Percentiles rank a stretch among this genome's conserved stretches.
These are phyloP conservation scores for Takashimella koratensis DNA, from an alignment of 1,284 basidiomycete genomes.

Conservation along the genomic window DNA sequence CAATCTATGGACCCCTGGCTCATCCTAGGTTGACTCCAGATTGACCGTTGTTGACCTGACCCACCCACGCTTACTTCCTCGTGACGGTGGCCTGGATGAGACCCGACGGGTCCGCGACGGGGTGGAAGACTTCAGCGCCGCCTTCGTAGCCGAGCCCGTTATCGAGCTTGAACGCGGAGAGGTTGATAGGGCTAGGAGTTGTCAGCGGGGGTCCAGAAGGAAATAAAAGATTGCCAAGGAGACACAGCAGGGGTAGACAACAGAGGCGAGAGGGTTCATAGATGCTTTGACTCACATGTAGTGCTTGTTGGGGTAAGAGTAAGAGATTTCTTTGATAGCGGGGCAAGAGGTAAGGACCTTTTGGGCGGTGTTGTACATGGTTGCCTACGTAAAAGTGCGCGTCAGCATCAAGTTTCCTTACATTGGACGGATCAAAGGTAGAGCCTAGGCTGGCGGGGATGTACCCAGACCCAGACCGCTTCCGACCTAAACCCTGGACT, in stretches of 20 bases:
- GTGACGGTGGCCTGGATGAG: constrained; percentile 52
- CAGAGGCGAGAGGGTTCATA: not conserved
- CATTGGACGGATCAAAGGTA: too few relatives aligned
- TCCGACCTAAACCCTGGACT: too few relatives aligned
- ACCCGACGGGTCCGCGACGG: constrained; percentile 64
- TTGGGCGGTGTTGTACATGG: constrained; percentile 83
- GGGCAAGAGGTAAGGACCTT: constrained; percentile 65
- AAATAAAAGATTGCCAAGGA: not conserved
- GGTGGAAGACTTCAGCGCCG: constrained; percentile 75
- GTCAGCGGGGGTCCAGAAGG: not conserved
- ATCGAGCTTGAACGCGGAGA: constrained; percentile 45
- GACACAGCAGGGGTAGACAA: not conserved
- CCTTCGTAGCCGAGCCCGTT: constrained; percentile 57
- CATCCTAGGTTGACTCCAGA: too few relatives aligned
- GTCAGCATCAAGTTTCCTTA: constrained; percentile 12
- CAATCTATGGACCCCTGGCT: too few relatives aligned
- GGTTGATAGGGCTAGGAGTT: constrained; percentile 39
- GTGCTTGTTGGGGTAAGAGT: constrained; percentile 88
- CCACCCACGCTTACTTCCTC: constrained; percentile 38
- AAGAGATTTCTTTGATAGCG: constrained; percentile 62
- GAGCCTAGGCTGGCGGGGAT: too few relatives aligned
- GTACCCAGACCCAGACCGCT: too few relatives aligned
- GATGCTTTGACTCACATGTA: constrained; percentile 65
- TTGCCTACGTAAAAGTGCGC: constrained; percentile 60
- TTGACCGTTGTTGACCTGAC: too few relatives aligned